Percentiles rank a stretch among this genome's conserved stretches.
Conservation (phyloP, 352 stramenopile genomes). For the Phytophthora capsici region DNA sequence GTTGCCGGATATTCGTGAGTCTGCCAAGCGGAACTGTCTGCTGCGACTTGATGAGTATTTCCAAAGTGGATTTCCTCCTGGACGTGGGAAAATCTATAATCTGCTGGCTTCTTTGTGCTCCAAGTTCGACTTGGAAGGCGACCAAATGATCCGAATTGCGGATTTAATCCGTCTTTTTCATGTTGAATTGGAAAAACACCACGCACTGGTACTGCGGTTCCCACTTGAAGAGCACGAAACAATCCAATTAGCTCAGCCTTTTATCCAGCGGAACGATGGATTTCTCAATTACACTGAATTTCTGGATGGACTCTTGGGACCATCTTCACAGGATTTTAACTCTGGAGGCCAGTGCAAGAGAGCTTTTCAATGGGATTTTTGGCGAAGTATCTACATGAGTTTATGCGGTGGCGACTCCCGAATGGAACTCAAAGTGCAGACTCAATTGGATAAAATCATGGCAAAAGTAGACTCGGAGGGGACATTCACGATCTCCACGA, state of each 20-base stretch:
- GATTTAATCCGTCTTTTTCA: conserved; percentile 50
- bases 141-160: conserved; percentile 40
- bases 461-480: conserved; percentile 49
- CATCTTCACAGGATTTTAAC: conserved; percentile 4
- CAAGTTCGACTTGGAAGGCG: conserved; percentile 54
- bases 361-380: conserved; percentile 45
- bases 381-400: conserved; percentile 38
- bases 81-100: conserved; percentile 11
- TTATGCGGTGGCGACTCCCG: conserved; percentile 37
- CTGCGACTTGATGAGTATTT: conserved; percentile 50
- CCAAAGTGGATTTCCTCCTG: conserved; percentile 43
- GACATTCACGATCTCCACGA: conserved; percentile 41
- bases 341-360: conserved; percentile 6
- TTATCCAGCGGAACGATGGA: conserved; percentile 15
- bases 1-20: conserved; percentile 23
- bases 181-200: conserved; percentile 43
- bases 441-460: conserved; percentile 61
- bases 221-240: conserved; percentile 49
- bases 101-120: conserved; percentile 49
- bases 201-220: conserved; percentile 38
- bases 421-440: conserved; percentile 42
- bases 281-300: conserved; percentile 50
- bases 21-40: conserved; percentile 27
- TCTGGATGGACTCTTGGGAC: conserved; percentile 44
- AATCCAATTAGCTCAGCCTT: conserved; percentile 29